Percentiles rank a stretch among this genome's conserved stretches.
These are phyloP conservation scores for Lecanosticta acicola DNA, from an alignment of 2,329 filamentous ascomycete genomes.

Conservation along the genomic window DNA sequence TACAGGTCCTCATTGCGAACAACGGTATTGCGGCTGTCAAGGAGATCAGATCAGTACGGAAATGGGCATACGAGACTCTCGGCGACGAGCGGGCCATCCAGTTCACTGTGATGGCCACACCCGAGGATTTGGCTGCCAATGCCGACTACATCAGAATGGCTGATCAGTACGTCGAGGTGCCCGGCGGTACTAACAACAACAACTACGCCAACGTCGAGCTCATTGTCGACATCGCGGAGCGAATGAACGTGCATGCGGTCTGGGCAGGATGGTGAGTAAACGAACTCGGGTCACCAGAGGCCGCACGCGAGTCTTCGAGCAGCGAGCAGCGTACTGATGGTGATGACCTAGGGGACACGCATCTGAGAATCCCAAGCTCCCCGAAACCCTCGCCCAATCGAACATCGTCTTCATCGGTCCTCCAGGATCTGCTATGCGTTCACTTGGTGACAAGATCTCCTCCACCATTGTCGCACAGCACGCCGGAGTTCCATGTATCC, in stretches of 20 bases:
- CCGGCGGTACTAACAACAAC: constrained; percentile 99
- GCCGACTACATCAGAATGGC: constrained; percentile 99
- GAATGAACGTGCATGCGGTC: constrained; percentile 96
- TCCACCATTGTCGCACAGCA: constrained; percentile 99
- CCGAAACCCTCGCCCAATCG: constrained; percentile 90
- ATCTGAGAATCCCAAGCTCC: constrained; percentile 96
- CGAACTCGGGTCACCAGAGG: too few relatives aligned
- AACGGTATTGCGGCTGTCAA: constrained; percentile 99
- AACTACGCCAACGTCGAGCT: constrained; percentile 99
- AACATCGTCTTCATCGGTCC: constrained; percentile 98
- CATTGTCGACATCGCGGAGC: constrained; percentile 97
- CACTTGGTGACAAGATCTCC: constrained; percentile 98
- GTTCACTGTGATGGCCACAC: constrained; percentile 99
- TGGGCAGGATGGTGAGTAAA: constrained; percentile 89
- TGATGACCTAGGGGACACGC: constrained; percentile 70
- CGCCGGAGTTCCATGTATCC: constrained; percentile 91
- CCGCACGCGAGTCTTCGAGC: too few relatives aligned
- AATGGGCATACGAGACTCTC: constrained; percentile 99
- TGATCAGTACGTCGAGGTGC: constrained; percentile 98
- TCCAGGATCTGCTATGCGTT: constrained; percentile 96
- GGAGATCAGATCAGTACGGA: constrained; percentile 96
- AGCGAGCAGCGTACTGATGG: not conserved
- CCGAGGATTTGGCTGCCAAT: constrained; percentile 94
- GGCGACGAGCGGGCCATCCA: constrained; percentile 97
- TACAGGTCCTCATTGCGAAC: constrained; percentile 93